Percentiles rank a stretch among this genome's conserved stretches.
Conservation (phyloP, 768 basidiomycete genomes). For the Mycena sanguinolenta region DNA sequence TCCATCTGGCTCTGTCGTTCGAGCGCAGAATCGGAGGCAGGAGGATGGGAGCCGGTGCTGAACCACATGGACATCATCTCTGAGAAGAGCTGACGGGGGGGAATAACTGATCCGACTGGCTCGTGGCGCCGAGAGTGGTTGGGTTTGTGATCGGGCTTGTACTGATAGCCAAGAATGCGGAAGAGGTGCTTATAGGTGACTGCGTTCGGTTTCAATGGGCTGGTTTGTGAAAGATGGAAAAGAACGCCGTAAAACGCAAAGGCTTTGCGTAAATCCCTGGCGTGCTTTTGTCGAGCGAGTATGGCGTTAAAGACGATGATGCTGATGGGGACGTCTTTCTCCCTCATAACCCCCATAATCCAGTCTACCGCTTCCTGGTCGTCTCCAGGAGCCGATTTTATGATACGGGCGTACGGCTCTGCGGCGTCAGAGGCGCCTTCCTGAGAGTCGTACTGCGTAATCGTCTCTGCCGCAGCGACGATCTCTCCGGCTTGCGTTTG, state of each 20-base stretch:
- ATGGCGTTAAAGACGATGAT: constrained; percentile 63
- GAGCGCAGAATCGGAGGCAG: constrained; percentile 46
- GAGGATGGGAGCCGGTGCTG: constrained; percentile 30
- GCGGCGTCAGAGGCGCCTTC: constrained; percentile 28
- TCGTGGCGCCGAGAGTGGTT: constrained; percentile 38
- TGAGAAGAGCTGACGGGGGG: constrained; percentile 58
- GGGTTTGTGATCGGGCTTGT: constrained; percentile 31
- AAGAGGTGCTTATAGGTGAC: constrained; percentile 62
- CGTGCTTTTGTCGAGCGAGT: constrained; percentile 54
- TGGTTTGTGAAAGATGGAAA: constrained; percentile 45
- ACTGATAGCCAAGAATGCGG: constrained; percentile 42
- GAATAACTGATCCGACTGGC: constrained; percentile 37
- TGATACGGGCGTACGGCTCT: constrained; percentile 54
- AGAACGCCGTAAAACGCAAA: constrained; percentile 61
- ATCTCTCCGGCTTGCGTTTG: constrained; percentile 50
- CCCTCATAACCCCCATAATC: constrained; percentile 56
- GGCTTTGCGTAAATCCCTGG: constrained; percentile 48
- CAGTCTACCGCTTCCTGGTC: constrained; percentile 48
- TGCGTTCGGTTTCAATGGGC: constrained; percentile 53
- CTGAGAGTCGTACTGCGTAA: constrained; percentile 37
- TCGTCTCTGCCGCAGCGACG: constrained; percentile 45
- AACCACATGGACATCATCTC: constrained; percentile 55
- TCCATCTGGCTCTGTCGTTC: constrained; percentile 11
- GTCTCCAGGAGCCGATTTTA: constrained; percentile 47
- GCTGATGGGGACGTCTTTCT: constrained; percentile 53